These are phyloP conservation scores for Cymbomonas tetramitiformis DNA, from an alignment of 139 green algal species.

Conservation along the genomic window DNA sequence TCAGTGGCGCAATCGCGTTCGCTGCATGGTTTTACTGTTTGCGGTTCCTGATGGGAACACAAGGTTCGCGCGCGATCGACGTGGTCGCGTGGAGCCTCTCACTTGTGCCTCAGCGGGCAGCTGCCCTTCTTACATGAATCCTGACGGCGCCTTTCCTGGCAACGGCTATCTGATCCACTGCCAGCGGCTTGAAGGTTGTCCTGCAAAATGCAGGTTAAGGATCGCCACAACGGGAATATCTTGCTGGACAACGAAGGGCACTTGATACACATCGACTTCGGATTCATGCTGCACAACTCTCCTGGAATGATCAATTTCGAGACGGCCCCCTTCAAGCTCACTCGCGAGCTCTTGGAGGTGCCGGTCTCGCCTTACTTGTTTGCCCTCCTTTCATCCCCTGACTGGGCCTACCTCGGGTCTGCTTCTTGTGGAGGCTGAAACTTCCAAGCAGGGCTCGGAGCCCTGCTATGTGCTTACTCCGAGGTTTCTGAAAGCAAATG, in stretches of 20 bases:
- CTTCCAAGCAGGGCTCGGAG: too few relatives aligned
- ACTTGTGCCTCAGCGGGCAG: too few relatives aligned
- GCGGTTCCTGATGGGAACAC: too few relatives aligned
- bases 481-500: too few relatives aligned
- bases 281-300: conserved; percentile 85
- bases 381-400: neutral
- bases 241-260: conserved; percentile 61
- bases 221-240: conserved; percentile 79
- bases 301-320: conserved; percentile 73
- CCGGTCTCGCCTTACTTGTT: neutral
- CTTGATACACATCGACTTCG: conserved; percentile 98
- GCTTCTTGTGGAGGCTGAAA: neutral
- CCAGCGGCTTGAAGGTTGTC: neutral
- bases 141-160: too few relatives aligned
- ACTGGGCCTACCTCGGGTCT: neutral
- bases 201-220: too few relatives aligned
- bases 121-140: too few relatives aligned
- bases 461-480: too few relatives aligned
- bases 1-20: too few relatives aligned
- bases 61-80: too few relatives aligned
- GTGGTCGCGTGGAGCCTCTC: too few relatives aligned
- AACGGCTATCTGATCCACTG: neutral
- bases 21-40: too few relatives aligned
- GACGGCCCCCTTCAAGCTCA: conserved; percentile 77
- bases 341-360: conserved; percentile 87